Conservation (phyloP, 495 filamentous ascomycete species). For the Penicillium turbatum region DNA sequence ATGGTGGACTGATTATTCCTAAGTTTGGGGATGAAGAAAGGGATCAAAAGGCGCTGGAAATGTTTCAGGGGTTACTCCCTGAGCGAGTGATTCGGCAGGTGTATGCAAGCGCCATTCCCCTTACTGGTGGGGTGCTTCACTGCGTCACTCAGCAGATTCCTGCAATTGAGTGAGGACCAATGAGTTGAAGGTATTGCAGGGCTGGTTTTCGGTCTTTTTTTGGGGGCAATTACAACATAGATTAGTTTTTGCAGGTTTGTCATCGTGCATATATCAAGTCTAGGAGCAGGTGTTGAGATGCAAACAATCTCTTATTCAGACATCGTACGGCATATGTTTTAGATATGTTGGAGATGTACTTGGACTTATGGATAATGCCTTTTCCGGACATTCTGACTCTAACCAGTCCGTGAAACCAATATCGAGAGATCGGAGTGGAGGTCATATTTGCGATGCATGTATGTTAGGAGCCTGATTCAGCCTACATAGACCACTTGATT, state of each 20-base stretch:
- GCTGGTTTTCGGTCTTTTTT: background rate
- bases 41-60: slow-evolving; percentile 20
- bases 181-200: background rate
- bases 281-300: background rate
- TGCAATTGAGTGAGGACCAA: background rate
- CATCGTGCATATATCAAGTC: background rate
- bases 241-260: background rate
- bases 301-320: background rate
- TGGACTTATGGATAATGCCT: background rate
- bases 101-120: slow-evolving; percentile 22
- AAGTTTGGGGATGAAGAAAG: slow-evolving; percentile 21
- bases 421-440: background rate
- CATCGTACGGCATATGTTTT: background rate
- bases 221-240: background rate
- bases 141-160: slow-evolving; percentile 27
- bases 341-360: background rate
- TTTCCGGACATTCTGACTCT: background rate
- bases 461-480: background rate
- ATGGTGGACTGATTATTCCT: slow-evolving; percentile 26
- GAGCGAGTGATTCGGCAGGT: slow-evolving; percentile 23
- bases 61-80: slow-evolving; percentile 15
- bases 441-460: background rate
- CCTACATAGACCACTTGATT: too few species aligned
- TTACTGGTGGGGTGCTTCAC: slow-evolving; percentile 28
- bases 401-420: background rate